Evolutionary conservation across 2,329 filamentous ascomycete species (phyloP), one percentile per base, ranked within the genome.

Genomic region (Emericellopsis cladophorae): DNA sequence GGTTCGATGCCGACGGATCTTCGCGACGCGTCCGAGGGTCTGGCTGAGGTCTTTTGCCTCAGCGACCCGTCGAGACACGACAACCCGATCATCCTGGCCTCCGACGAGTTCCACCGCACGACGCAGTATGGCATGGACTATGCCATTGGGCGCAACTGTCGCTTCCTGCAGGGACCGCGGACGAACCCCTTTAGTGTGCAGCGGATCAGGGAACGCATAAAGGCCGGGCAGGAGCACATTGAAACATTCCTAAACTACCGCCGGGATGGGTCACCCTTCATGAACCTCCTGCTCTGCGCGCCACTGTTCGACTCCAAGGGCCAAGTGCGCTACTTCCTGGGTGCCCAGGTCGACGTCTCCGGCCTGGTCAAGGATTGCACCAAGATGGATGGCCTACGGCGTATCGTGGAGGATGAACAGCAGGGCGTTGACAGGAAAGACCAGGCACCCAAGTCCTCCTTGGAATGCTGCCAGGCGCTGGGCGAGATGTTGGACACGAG

Each of bases 171-270:
- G 55, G 84, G 84, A 0, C 82, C 82, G 0, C 74, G 73, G 49
- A 87, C 83, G 6, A 81, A 81, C 47, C 66, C 65, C 0, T 68
- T 72, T 45, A 82, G 77, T 39, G 66, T 83, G 0, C 60, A 66
- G 41, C 67, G 84, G 40, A 64, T 89, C 10, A 66, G 72, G 26
- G 72, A 81, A 33, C 77, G 76, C 23, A 60, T 82, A 10, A 56
- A 66, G 7, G 71, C 67, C 1, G 79, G 80, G n/a, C 70, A 74
- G 48, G 83, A 88, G 50, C 75, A 81, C 47, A 82, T 72, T 41
- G 84, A 89, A 50, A 75, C 84, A 0, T 77, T 89, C 42, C 60
- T 89, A 31, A 89, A 89, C 55, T 89, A 84, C 51, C 74, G 81
- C 26, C 74, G 81, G n/a, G 82, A 87, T 49, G 82, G 82, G 0